Evolutionary conservation across 2,329 filamentous ascomycete genomes (phyloP).

Genomic region (Aureobasidium sp.): DNA sequence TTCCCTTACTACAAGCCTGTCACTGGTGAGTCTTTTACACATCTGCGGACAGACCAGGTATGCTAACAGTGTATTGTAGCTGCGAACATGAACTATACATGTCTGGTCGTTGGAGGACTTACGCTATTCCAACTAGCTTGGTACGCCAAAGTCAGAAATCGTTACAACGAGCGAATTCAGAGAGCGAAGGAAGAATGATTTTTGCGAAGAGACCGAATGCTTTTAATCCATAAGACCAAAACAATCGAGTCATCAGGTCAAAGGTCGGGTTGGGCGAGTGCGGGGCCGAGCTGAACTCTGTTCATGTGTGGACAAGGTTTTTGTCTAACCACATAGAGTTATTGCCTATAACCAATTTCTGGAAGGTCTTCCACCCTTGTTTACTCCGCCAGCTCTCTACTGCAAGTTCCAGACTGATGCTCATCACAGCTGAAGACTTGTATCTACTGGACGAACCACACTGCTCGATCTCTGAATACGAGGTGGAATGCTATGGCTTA

Average conservation of each 20-base stretch:
- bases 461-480: not conserved
- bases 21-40: constrained; percentile 4
- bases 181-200: constrained; percentile 16
- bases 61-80: not conserved
- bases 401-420: not conserved
- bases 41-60: not conserved
- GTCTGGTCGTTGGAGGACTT: constrained; percentile 36
- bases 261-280: not conserved
- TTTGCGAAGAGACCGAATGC: not conserved
- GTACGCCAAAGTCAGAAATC: constrained; percentile 36
- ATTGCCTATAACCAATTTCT: not conserved
- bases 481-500: not conserved
- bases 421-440: not conserved
- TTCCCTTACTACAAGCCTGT: constrained; percentile 37
- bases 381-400: not conserved
- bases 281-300: not conserved
- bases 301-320: not conserved
- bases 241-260: not conserved
- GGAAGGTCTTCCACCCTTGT: not conserved
- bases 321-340: not conserved
- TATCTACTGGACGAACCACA: not conserved
- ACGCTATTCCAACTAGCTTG: constrained; percentile 30
- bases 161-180: constrained; percentile 31
- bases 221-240: not conserved
- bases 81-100: constrained; percentile 42